Conservation (phyloP, 176 grass and related monocot species). For the Avena insularis region DNA sequence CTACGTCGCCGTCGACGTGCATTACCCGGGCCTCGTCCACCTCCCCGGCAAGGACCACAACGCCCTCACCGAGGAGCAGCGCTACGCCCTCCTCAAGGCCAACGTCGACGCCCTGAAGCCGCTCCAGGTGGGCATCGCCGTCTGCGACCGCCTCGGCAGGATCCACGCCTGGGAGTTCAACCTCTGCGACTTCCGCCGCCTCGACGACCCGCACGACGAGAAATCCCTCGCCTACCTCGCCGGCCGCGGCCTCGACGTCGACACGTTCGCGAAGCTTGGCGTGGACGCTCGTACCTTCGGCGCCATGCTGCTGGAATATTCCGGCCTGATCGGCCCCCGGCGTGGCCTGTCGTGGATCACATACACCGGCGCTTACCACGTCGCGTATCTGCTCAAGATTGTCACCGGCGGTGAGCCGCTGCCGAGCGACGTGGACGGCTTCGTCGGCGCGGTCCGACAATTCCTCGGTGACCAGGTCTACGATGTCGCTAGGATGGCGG, state of each 20-base stretch:
- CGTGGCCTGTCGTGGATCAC: neutral
- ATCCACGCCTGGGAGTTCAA: neutral
- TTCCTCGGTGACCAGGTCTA: neutral
- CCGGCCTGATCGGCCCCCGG: neutral
- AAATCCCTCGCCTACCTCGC: neutral
- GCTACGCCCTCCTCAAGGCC: slow-evolving; percentile 8
- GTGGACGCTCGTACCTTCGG: neutral
- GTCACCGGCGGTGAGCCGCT: neutral
- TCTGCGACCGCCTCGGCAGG: neutral
- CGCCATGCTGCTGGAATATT: neutral
- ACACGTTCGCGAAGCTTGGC: slow-evolving; percentile 12
- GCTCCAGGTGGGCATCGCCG: neutral
- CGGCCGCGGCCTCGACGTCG: neutral
- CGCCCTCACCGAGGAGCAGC: neutral
- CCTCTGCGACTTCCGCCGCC: neutral
- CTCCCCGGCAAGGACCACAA: slow-evolving; percentile 4
- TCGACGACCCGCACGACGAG: neutral
- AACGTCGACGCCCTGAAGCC: slow-evolving; percentile 13
- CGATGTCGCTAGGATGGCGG: neutral
- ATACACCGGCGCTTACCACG: slow-evolving; percentile 18
- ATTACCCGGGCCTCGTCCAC: slow-evolving; percentile 3
- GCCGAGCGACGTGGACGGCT: neutral
- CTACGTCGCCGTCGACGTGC: neutral
- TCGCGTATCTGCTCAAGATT: slow-evolving; percentile 37
- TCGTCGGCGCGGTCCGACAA: neutral